A percentile compares a stretch with the other conserved stretches of the same genome.
Evolutionary conservation across 306 rosid species (phyloP).

Genomic region (Datisca glomerata): DNA sequence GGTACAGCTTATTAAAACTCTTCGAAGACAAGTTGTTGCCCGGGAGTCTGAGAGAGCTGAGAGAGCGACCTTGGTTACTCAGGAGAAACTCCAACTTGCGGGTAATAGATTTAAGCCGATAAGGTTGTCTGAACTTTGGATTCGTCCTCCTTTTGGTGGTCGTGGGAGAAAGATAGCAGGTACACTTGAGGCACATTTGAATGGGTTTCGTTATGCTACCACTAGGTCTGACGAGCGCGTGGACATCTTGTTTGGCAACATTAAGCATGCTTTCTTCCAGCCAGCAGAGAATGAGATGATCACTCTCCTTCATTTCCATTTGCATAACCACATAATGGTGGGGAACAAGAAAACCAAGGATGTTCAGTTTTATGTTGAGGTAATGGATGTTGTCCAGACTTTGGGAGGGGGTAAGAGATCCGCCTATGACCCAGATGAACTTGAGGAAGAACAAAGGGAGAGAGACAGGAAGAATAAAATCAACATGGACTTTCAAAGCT

Average conservation of each 20-base stretch:
- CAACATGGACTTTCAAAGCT: conserved; percentile 72
- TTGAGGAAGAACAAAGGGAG: conserved; percentile 96
- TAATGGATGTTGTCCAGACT: conserved; percentile 87
- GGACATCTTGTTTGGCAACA: conserved; percentile 66
- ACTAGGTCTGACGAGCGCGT: conserved; percentile 80
- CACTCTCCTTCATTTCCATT: conserved; percentile 84
- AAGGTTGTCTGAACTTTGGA: conserved; percentile 76
- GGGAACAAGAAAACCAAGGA: conserved; percentile 95
- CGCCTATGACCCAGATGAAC: conserved; percentile 92
- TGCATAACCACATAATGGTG: conserved; percentile 92
- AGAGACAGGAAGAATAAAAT: conserved; percentile 84
- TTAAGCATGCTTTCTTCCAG: conserved; percentile 90
- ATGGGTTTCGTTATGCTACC: conserved; percentile 87
- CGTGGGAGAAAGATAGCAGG: conserved; percentile 93
- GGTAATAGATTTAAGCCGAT: conserved; percentile 84
- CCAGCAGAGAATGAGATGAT: conserved; percentile 99
- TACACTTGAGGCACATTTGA: conserved; percentile 76
- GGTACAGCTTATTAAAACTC: conserved; percentile 76
- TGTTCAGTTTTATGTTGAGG: conserved; percentile 85
- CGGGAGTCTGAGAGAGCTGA: conserved; percentile 98
- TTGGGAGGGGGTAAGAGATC: conserved; percentile 86
- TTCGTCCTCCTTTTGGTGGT: conserved; percentile 86
- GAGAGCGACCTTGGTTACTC: conserved; percentile 90
- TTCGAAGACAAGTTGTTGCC: conserved; percentile 67
- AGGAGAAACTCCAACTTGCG: conserved; percentile 85